phyloP scores from a whole-genome alignment of 306 rosid species.

The Castanea mollissima region DNA sequence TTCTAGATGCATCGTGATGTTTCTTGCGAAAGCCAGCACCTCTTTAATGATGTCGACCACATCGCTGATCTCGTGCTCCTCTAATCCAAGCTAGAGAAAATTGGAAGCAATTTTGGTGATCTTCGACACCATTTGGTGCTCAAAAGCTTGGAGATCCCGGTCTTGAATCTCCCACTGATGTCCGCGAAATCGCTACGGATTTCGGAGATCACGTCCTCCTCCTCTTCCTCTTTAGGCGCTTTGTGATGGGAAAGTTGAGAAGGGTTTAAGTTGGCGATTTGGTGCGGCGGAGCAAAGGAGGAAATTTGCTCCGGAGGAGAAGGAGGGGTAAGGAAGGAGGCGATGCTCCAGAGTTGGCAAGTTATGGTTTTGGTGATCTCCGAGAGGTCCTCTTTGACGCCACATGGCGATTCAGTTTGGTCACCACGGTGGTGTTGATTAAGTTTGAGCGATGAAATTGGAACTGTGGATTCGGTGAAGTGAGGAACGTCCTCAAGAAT shows the following conservation, averaged over 20 bases:
- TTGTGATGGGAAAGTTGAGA: constrained; percentile 12
- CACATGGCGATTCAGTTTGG: constrained; percentile 39
- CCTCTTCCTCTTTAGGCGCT: constrained; percentile 20
- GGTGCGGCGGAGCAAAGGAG: constrained; percentile 1
- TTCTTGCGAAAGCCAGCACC: constrained; percentile 65
- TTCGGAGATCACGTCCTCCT: constrained; percentile 78
- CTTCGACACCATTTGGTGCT: constrained; percentile 60
- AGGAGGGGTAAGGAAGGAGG: constrained; percentile 84
- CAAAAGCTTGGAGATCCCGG: constrained; percentile 79
- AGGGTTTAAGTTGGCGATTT: constrained; percentile 25
- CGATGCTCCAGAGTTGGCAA: constrained; percentile 86
- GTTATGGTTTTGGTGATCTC: constrained; percentile 66
- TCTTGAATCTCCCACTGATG: constrained; percentile 74
- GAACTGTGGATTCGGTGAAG: constrained; percentile 13
- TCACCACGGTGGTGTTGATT: no score
- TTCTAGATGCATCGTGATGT: constrained; percentile 75
- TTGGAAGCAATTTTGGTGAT: constrained; percentile 91
- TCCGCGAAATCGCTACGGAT: constrained; percentile 88
- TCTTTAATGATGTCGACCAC: constrained; percentile 66
- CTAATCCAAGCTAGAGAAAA: constrained; percentile 77
- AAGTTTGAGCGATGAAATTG: constrained; percentile 29
- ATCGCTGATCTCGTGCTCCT: constrained; percentile 50
- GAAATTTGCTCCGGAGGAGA: constrained; percentile 55
- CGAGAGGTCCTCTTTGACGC: constrained; percentile 83
- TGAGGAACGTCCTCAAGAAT: no score